Evolutionary conservation across 2,329 filamentous ascomycete species (phyloP).

Genomic region (Aureobasidium zeae): DNA sequence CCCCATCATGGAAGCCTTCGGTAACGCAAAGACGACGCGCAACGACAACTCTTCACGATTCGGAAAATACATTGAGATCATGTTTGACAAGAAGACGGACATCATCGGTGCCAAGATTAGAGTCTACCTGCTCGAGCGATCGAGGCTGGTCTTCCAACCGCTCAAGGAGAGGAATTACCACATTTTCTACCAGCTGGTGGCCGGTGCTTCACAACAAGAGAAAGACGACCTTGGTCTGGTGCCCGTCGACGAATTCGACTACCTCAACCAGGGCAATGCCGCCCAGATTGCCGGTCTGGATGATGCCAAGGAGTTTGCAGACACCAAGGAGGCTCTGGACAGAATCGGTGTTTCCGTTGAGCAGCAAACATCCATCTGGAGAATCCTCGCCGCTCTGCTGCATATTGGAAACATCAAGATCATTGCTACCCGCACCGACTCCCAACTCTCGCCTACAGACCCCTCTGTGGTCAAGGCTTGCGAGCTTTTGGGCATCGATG

Average conservation of each 20-base stretch:
- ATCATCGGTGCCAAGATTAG: conserved; percentile 97
- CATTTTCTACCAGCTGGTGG: conserved; percentile 95
- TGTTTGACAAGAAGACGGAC: conserved; percentile 91
- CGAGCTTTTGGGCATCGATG: conserved; percentile 76
- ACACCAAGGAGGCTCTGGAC: conserved; percentile 73
- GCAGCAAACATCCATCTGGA: conserved; percentile 80
- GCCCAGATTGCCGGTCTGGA: conserved; percentile 90
- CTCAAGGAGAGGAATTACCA: conserved; percentile 98
- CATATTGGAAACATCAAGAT: conserved; percentile 98
- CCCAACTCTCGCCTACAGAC: conserved; percentile 69
- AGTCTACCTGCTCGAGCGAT: conserved; percentile 90
- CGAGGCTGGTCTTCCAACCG: conserved; percentile 91
- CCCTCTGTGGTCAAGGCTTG: conserved; percentile 75
- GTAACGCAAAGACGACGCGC: conserved; percentile 98
- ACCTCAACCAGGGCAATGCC: conserved; percentile 88
- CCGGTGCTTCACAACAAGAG: conserved; percentile 78
- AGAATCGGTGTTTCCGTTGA: conserved; percentile 73
- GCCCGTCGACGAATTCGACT: conserved; percentile 84
- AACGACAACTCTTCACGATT: conserved; percentile 99
- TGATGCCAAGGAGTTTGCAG: conserved; percentile 86
- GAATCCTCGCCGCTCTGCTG: conserved; percentile 76
- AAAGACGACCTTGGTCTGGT: conserved; percentile 69
- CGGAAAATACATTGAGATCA: conserved; percentile 99
- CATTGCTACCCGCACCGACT: conserved; percentile 78
- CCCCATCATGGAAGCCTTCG: conserved; percentile 99